A percentile compares a stretch with the other conserved stretches of the same genome.
phyloP scores from a whole-genome alignment of 345 rosid genomes.

The Lenwebbia sp. region DNA sequence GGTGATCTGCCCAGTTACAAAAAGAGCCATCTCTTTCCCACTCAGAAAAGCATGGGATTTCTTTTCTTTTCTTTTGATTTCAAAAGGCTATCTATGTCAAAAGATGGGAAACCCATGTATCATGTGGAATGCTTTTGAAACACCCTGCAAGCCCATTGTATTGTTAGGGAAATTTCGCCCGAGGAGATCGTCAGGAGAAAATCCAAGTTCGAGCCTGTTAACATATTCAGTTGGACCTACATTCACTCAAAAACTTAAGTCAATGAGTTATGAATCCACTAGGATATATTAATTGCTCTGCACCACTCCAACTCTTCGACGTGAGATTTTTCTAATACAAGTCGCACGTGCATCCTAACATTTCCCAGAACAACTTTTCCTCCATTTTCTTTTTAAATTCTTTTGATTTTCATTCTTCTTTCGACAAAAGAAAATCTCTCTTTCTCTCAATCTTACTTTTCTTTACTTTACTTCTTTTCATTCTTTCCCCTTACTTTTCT shows the following conservation, averaged over 20 bases:
- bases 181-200: too few species aligned
- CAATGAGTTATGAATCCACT: too few species aligned
- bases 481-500: not conserved
- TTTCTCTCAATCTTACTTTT: not conserved
- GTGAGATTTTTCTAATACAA: too few species aligned
- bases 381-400: not conserved
- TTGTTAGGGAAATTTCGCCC: too few species aligned
- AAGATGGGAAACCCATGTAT: not conserved
- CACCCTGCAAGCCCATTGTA: not conserved
- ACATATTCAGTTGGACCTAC: too few species aligned
- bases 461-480: not conserved
- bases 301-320: too few species aligned
- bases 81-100: not conserved
- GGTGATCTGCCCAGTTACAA: not conserved
- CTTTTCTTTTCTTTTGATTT: too few species aligned
- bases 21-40: not conserved
- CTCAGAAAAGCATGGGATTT: not conserved
- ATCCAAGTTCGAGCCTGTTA: too few species aligned
- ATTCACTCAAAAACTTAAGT: too few species aligned
- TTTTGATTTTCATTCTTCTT: not conserved
- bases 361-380: not conserved
- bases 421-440: not conserved
- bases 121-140: not conserved
- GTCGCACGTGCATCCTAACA: too few species aligned
- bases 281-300: too few species aligned